Conservation (phyloP, 176 grass and related monocot species). For the Ananas comosus region DNA sequence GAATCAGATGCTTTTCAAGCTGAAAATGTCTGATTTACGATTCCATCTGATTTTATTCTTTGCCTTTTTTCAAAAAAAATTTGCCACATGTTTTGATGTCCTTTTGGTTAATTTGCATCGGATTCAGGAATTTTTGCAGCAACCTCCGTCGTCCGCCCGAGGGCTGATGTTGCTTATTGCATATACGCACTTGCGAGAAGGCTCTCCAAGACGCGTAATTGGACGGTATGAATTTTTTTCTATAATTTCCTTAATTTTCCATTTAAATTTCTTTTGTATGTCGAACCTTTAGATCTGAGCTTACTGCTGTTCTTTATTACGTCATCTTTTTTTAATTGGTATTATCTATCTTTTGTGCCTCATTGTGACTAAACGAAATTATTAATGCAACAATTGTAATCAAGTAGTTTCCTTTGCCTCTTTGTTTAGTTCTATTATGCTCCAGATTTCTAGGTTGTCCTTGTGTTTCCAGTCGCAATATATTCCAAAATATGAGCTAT, state of each 20-base stretch:
- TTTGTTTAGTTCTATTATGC: too few relatives aligned
- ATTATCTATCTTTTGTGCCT: too few relatives aligned
- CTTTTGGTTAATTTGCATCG: slow-evolving; percentile 4
- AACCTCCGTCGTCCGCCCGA: slow-evolving; percentile 47
- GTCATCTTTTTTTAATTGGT: too few relatives aligned
- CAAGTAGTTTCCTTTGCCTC: too few relatives aligned
- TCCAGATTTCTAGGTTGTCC: too few relatives aligned
- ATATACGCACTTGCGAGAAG: slow-evolving; percentile 69
- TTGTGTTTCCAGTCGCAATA: too few relatives aligned
- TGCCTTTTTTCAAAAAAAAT: not conserved
- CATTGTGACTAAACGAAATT: too few relatives aligned
- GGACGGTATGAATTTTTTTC: slow-evolving; percentile 51
- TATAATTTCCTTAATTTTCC: slow-evolving; percentile 2
- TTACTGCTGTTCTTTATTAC: too few relatives aligned
- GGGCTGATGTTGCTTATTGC: slow-evolving; percentile 78
- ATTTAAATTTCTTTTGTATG: not conserved
- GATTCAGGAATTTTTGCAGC: slow-evolving; percentile 59
- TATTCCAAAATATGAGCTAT: too few relatives aligned
- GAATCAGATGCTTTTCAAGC: not conserved
- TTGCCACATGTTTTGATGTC: not conserved
- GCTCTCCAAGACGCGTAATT: slow-evolving; percentile 82
- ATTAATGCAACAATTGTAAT: too few relatives aligned
- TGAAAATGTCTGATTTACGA: not conserved
- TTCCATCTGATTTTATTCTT: not conserved
- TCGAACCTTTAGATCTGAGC: not conserved